Evolutionary conservation across 345 rosid genomes (phyloP).

Genomic region (Conringia planisiliqua): DNA sequence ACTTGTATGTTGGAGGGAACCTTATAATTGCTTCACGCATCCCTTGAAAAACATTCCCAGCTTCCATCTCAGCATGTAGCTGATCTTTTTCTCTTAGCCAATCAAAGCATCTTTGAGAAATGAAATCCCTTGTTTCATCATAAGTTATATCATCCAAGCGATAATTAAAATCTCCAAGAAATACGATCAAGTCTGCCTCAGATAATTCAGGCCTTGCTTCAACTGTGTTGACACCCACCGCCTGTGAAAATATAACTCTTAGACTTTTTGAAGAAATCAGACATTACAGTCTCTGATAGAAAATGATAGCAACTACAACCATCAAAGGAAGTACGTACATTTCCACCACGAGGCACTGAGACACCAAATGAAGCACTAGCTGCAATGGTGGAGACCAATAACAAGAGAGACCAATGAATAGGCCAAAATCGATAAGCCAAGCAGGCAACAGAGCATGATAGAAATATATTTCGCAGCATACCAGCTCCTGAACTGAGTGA

Average conservation of each 20-base stretch:
- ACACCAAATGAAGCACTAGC: slow-evolving; percentile 62
- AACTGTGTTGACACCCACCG: slow-evolving; percentile 35
- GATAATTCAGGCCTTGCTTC: slow-evolving; percentile 66
- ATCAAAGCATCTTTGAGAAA: slow-evolving; percentile 80
- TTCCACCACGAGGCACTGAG: slow-evolving; percentile 55
- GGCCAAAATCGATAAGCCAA: slow-evolving; percentile 58
- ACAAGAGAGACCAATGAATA: slow-evolving; percentile 76
- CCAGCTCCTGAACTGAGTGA: slow-evolving; percentile 54
- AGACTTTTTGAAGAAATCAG: neutral
- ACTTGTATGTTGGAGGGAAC: slow-evolving; percentile 87
- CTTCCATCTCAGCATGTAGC: slow-evolving; percentile 72
- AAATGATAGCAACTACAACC: slow-evolving; percentile 1
- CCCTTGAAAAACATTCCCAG: slow-evolving; percentile 82
- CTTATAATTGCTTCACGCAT: slow-evolving; percentile 78
- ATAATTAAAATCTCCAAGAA: slow-evolving; percentile 80
- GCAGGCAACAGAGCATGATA: slow-evolving; percentile 59
- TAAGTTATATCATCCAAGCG: slow-evolving; percentile 75
- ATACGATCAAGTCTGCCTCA: slow-evolving; percentile 78
- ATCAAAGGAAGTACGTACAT: slow-evolving; percentile 42
- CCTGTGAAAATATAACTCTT: slow-evolving; percentile 35
- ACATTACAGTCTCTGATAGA: slow-evolving; percentile 6
- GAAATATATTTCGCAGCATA: slow-evolving; percentile 58
- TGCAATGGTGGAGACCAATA: slow-evolving; percentile 78
- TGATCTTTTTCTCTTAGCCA: slow-evolving; percentile 86
- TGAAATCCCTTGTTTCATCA: slow-evolving; percentile 83